Conservation (phyloP, 768 basidiomycete genomes). For the Boletus reticuloceps region DNA sequence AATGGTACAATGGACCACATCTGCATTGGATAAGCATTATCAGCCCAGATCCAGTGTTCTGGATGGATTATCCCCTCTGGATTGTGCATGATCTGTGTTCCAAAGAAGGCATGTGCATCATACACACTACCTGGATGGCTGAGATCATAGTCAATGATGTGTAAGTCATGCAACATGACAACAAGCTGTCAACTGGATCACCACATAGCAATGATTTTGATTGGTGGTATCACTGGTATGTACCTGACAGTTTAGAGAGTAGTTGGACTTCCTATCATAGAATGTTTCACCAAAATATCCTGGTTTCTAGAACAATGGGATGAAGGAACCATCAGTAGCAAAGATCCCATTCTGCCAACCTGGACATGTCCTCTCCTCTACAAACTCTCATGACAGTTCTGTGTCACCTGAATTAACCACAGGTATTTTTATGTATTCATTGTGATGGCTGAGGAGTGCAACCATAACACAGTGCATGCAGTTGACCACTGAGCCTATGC, state of each 20-base stretch:
- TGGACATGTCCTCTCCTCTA: too few relatives aligned
- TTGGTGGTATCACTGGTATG: too few relatives aligned
- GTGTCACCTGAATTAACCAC: too few relatives aligned
- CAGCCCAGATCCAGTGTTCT: neutral
- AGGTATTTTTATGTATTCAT: neutral
- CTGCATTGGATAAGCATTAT: neutral
- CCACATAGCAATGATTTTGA: too few relatives aligned
- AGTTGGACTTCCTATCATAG: neutral
- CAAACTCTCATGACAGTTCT: neutral
- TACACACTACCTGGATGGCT: neutral
- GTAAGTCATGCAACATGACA: neutral
- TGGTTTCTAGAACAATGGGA: neutral
- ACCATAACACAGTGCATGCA: neutral
- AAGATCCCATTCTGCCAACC: neutral
- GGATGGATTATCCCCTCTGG: neutral
- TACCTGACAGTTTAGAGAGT: neutral
- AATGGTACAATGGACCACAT: neutral
- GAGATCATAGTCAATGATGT: neutral
- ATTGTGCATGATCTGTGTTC: neutral
- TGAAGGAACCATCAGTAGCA: neutral
- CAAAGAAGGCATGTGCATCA: neutral
- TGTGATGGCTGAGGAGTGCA: neutral
- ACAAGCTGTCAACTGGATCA: neutral
- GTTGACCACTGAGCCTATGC: neutral
- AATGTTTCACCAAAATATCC: neutral